phyloP scores from a whole-genome alignment of 2,329 filamentous ascomycete species.

The Penicillium sp. region DNA sequence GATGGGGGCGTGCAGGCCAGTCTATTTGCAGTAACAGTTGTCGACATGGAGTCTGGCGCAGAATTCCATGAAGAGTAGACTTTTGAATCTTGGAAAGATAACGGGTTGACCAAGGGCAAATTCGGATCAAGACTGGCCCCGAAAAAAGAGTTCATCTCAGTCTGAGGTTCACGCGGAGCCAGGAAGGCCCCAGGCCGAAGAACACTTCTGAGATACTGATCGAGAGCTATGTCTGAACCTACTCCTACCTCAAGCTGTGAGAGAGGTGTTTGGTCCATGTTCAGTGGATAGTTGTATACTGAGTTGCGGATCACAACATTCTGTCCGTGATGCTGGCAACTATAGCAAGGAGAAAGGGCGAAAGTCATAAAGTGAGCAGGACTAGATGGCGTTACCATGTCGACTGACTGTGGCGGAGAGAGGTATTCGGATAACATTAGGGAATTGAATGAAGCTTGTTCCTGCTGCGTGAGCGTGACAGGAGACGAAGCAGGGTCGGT shows the following conservation, averaged over 20 bases:
- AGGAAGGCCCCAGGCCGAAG: conserved; percentile 12
- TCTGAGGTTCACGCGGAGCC: neutral
- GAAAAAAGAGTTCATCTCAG: neutral
- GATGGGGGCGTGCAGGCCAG: neutral
- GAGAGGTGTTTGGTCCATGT: neutral
- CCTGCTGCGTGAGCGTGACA: neutral
- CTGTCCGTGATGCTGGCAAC: conserved; percentile 1
- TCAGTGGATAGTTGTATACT: neutral
- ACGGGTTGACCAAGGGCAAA: neutral
- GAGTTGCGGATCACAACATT: neutral
- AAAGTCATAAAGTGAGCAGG: neutral
- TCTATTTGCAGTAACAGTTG: neutral
- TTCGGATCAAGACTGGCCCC: conserved; percentile 14
- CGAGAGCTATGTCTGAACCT: neutral
- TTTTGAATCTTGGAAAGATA: neutral
- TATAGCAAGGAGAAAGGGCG: neutral
- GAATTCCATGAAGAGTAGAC: neutral
- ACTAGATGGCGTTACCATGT: neutral
- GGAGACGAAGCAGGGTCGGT: neutral
- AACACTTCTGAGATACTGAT: conserved; percentile 10
- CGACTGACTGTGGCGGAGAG: neutral
- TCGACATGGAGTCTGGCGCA: neutral
- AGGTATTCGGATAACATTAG: neutral
- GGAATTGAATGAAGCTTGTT: neutral
- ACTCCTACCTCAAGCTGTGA: neutral